Conservation (phyloP, 371 early-diverging fungal genomes). For the Mortierella sp. region DNA sequence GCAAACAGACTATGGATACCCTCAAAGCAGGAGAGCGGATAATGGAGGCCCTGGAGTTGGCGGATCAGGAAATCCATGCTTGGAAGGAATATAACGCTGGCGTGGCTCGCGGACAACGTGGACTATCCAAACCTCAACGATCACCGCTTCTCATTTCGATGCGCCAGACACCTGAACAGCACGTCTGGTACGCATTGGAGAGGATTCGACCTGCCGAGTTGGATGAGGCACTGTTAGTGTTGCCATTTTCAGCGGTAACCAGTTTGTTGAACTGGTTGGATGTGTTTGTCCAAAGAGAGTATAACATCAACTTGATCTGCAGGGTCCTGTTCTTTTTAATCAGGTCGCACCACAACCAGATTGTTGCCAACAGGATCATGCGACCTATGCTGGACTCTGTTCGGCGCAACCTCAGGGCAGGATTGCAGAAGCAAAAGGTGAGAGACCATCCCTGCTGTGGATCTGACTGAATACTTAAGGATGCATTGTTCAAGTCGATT, state of each 20-base stretch:
- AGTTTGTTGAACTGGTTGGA: constrained; percentile 81
- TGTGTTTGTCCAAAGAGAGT: constrained; percentile 63
- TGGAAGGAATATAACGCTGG: constrained; percentile 72
- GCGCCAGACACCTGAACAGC: constrained; percentile 81
- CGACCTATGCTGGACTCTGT: constrained; percentile 82
- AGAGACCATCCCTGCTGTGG: neutral
- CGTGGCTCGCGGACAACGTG: constrained; percentile 61
- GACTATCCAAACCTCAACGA: constrained; percentile 68
- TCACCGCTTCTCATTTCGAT: constrained; percentile 78
- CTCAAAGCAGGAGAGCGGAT: constrained; percentile 93
- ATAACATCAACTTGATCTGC: constrained; percentile 81
- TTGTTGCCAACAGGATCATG: constrained; percentile 80
- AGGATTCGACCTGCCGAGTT: constrained; percentile 84
- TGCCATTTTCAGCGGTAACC: constrained; percentile 84
- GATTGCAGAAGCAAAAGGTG: constrained; percentile 75
- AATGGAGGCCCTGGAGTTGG: constrained; percentile 90
- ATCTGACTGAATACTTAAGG: too few species aligned
- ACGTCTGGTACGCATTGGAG: constrained; percentile 81
- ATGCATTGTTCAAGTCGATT: neutral
- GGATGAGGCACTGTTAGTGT: constrained; percentile 87
- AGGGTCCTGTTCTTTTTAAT: constrained; percentile 86
- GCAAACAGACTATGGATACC: constrained; percentile 87
- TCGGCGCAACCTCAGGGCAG: constrained; percentile 67
- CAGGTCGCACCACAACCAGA: constrained; percentile 85
- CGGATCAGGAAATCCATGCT: constrained; percentile 80